Conservation (phyloP, 257 asterid species). For the Ligustrum vulgare region DNA sequence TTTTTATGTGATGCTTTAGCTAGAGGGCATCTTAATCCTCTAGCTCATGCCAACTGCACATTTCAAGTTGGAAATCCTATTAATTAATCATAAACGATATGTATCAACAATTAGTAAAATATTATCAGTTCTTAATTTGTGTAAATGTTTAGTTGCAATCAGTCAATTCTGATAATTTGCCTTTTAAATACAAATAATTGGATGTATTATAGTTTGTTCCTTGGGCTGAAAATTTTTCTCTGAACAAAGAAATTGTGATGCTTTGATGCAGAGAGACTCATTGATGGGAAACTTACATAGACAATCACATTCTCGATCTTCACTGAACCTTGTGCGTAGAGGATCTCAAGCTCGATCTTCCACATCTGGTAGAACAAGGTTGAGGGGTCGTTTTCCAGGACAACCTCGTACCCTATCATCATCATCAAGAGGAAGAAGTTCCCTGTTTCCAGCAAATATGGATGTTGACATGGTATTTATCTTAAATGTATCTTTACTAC, state of each 20-base stretch:
- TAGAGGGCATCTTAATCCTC: not conserved
- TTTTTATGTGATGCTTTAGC: not conserved
- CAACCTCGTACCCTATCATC: constrained; percentile 52
- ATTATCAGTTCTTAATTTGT: not conserved
- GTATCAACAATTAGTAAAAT: not conserved
- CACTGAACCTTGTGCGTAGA: constrained; percentile 44
- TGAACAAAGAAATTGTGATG: constrained; percentile 17
- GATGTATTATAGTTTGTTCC: constrained; percentile 10
- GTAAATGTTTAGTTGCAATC: not conserved
- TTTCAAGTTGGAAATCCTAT: not conserved
- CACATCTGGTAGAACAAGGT: constrained; percentile 52
- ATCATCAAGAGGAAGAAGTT: constrained; percentile 42
- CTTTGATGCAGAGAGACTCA: constrained; percentile 52
- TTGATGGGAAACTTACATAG: constrained; percentile 37
- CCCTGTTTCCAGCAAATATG: constrained; percentile 75
- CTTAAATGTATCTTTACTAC: constrained; percentile 7
- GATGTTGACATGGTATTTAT: constrained; percentile 72
- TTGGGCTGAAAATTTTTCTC: constrained; percentile 7
- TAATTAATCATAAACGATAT: not conserved
- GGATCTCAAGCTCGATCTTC: constrained; percentile 47
- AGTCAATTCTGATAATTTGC: constrained; percentile 11
- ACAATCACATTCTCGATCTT: constrained; percentile 45
- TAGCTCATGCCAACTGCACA: not conserved
- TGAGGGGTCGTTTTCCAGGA: constrained; percentile 74
- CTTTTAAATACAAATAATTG: constrained; percentile 9